phyloP scores from a whole-genome alignment of 2,329 filamentous ascomycete genomes.

The Zasmidium citrigriseum region DNA sequence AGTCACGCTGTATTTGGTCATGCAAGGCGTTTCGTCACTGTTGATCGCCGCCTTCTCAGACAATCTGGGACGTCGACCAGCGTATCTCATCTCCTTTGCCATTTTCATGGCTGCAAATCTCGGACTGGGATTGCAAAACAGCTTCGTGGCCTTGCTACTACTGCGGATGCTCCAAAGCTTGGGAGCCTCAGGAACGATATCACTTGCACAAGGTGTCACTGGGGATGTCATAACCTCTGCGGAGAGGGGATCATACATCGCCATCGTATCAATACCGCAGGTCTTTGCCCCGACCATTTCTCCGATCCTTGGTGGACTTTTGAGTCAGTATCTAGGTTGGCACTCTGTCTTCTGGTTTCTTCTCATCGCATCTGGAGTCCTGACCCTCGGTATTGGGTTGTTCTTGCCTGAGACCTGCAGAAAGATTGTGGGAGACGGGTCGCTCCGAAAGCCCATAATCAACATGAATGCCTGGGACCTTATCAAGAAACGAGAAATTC shows the following conservation, averaged over 20 bases:
- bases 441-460: neutral
- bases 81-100: constrained; percentile 20
- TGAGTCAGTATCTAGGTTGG: constrained; percentile 35
- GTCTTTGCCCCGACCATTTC: neutral
- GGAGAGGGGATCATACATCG: neutral
- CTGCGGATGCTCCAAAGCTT: constrained; percentile 33
- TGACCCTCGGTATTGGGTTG: constrained; percentile 28
- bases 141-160: constrained; percentile 19
- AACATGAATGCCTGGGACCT: neutral
- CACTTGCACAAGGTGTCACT: constrained; percentile 32
- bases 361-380: constrained; percentile 37
- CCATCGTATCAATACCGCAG: neutral
- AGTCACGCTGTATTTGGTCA: constrained; percentile 60
- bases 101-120: constrained; percentile 20
- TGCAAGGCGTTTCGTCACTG: constrained; percentile 48
- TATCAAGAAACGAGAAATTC: neutral
- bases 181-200: constrained; percentile 42
- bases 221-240: constrained; percentile 31
- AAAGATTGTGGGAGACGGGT: constrained; percentile 5
- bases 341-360: constrained; percentile 45
- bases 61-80: constrained; percentile 19
- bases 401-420: constrained; percentile 41
- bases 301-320: constrained; percentile 29
- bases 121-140: constrained; percentile 16
- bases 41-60: constrained; percentile 22